Evolutionary conservation across 331 rosid species (phyloP).

Genomic region (Cydonia oblonga): DNA sequence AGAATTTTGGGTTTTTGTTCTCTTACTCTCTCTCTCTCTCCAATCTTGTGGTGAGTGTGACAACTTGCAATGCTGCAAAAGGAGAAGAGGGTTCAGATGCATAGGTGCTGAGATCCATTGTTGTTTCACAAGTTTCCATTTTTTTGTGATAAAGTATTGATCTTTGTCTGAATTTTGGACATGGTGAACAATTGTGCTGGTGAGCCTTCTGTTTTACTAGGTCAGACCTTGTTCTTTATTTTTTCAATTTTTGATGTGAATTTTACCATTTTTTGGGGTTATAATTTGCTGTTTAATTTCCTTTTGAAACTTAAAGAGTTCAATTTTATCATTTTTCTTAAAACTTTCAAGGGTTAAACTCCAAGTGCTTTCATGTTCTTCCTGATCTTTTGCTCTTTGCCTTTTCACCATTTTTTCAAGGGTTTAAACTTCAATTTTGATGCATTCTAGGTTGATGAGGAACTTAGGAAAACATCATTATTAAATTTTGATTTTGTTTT

Average conservation of each 20-base stretch:
- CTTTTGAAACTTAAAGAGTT: neutral
- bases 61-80: constrained; percentile 3
- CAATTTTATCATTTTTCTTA: neutral
- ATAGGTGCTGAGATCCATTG: constrained; percentile 8
- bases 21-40: neutral
- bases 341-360: constrained; percentile 1
- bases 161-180: neutral
- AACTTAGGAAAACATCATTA: neutral
- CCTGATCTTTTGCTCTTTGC: neutral
- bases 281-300: neutral
- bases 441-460: neutral
- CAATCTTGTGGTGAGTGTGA: neutral
- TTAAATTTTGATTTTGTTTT: constrained; percentile 2
- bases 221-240: constrained; percentile 5
- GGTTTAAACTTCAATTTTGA: neutral
- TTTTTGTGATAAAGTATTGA: neutral
- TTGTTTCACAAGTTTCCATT: neutral
- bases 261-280: neutral
- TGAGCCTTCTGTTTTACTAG: neutral
- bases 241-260: neutral
- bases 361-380: neutral
- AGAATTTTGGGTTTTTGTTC: constrained; percentile 1
- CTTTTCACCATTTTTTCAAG: neutral
- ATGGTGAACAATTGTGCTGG: neutral
- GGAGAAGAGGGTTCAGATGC: neutral